Conservation (phyloP, 305 asterid genomes). For the Plantago lanceolata region DNA sequence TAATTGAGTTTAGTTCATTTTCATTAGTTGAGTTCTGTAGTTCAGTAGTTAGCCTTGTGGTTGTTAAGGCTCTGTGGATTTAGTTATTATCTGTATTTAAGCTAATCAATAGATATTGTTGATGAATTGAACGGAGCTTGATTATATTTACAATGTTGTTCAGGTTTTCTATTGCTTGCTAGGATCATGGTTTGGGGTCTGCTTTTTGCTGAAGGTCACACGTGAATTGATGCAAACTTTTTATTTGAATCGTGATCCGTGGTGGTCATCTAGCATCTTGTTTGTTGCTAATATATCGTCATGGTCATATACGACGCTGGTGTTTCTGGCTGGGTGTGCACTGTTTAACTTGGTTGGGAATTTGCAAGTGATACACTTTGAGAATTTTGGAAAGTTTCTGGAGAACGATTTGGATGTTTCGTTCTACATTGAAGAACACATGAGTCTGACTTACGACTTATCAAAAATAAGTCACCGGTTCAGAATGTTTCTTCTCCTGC, state of each 20-base stretch:
- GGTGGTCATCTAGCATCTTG: constrained; percentile 41
- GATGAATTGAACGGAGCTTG: not conserved
- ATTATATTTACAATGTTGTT: constrained; percentile 11
- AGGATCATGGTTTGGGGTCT: constrained; percentile 48
- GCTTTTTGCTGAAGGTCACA: constrained; percentile 49
- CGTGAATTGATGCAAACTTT: constrained; percentile 55
- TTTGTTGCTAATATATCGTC: constrained; percentile 44
- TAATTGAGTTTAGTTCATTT: no score
- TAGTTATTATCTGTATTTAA: not conserved
- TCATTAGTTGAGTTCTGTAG: no score
- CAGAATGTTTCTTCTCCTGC: constrained; percentile 62
- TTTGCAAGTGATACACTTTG: constrained; percentile 65
- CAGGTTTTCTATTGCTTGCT: constrained; percentile 55
- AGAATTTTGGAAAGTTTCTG: constrained; percentile 57
- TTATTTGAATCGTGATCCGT: constrained; percentile 41
- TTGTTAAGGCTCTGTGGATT: not conserved
- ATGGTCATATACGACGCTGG: constrained; percentile 56
- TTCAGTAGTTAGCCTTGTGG: no score
- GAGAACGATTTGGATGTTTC: constrained; percentile 65
- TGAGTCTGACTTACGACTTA: constrained; percentile 47
- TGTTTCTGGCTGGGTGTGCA: constrained; percentile 61
- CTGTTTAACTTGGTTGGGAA: constrained; percentile 62
- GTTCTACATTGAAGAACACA: constrained; percentile 66
- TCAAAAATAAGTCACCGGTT: constrained; percentile 80
- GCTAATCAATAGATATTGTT: not conserved